Evolutionary conservation across 257 asterid species (phyloP), one percentile per base, ranked within the genome.

Genomic region (Solanum appendiculatum): DNA sequence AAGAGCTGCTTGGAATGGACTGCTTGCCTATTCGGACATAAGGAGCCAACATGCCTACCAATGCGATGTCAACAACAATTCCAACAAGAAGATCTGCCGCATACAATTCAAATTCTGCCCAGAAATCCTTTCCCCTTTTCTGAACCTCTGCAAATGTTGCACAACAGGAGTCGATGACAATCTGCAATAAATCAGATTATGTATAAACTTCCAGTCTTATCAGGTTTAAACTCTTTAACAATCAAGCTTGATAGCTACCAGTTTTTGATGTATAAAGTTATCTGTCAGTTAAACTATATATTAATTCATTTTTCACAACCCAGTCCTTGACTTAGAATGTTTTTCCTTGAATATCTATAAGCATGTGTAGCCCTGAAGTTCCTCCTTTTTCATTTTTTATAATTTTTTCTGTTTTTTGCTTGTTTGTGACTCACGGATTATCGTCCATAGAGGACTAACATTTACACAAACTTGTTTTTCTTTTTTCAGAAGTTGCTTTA

Each of bases 11-110:
- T n/a, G 97, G 91, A 86, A 91, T 91, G 0, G 97, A 90, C 88
- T 58, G 91, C 89, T 90, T 94, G 86, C 99, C 97, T 34, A 94
- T 91, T 80, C 98, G 98, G 86, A 87, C 99, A 91, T 94, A 95
- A 86, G 99, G 99, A 40, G 99, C 99, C 92, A 97, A 88, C 99
- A 97, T 90, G 73, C 99, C 98, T 74, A 97, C 99, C 92, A 95
- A 88, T 78, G 98, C 99, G 86, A 97, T 83, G 92, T 97, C 99
- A 82, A 97, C 97, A 86, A 95, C 99, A 46, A 95, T 87, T 46
- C 99, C 99, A 87, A 96, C 98, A 87, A 97, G 90, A 89, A 95
- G 88, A 89, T 97, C 99, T 34, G 99, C 99, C 23, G 98, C 97
- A 88, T 95, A 97, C 91, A 97, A 90, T 90, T 97, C 99, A 83